These are phyloP conservation scores for Rhodomyrtus psidioides DNA, from an alignment of 441 rosid species.

Conservation along the genomic window DNA sequence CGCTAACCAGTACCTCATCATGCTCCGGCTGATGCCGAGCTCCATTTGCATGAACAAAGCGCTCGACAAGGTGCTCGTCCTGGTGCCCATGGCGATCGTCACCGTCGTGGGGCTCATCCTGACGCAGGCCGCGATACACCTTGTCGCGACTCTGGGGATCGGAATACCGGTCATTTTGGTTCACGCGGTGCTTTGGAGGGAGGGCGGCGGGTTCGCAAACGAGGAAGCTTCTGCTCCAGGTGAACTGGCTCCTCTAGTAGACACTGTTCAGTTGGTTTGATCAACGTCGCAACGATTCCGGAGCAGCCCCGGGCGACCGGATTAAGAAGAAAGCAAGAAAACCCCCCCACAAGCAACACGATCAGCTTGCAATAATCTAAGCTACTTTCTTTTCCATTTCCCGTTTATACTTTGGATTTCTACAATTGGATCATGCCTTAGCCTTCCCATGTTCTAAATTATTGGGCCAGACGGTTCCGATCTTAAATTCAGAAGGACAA, in stretches of 20 bases:
- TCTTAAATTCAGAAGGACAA: not conserved
- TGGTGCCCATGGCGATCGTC: not conserved
- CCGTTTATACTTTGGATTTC: not conserved
- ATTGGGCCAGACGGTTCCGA: not conserved
- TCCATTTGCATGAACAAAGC: not conserved
- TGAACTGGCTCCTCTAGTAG: not conserved
- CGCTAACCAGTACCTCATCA: not conserved
- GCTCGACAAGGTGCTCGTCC: not conserved
- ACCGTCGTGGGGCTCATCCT: not conserved
- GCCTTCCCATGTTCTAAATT: not conserved
- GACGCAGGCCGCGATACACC: not conserved
- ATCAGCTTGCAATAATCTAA: not conserved
- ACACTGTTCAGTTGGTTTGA: not conserved
- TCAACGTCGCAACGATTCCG: not conserved
- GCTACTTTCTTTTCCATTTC: not conserved
- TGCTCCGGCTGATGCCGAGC: not conserved
- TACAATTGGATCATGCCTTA: not conserved
- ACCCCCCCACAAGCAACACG: not conserved
- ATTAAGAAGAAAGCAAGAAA: not conserved
- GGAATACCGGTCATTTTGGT: not conserved
- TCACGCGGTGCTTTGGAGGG: constrained; percentile 3
- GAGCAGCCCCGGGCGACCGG: not conserved
- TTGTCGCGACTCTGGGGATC: not conserved
- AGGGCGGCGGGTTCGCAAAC: not conserved
- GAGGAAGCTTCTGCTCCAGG: not conserved